Evolutionary conservation across 208 protist species (phyloP).

Genomic region (Trypanosoma melophagium): DNA sequence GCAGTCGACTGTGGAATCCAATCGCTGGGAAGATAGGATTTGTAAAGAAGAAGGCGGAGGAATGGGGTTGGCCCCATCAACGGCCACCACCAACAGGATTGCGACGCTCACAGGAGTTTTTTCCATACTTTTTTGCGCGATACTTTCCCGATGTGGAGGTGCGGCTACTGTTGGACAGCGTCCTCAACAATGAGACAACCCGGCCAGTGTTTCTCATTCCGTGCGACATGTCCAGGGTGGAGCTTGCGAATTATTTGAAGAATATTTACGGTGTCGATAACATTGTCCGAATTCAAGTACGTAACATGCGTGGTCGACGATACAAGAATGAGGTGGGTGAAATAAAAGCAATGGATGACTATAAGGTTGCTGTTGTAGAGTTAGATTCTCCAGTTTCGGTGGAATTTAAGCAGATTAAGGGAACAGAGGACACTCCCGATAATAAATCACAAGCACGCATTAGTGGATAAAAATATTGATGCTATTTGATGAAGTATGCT

Average conservation of each 20-base stretch:
- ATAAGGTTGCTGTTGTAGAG: slow-evolving; percentile 81
- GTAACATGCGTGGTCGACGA: slow-evolving; percentile 67
- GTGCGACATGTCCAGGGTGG: slow-evolving; percentile 81
- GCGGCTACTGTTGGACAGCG: slow-evolving; percentile 78
- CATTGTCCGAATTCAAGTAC: slow-evolving; percentile 62
- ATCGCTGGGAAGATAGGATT: slow-evolving; percentile 85
- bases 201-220: slow-evolving; percentile 80
- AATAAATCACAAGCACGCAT: slow-evolving; percentile 72
- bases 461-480: slow-evolving; percentile 28
- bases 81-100: slow-evolving; percentile 79
- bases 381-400: slow-evolving; percentile 80
- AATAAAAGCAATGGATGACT: slow-evolving; percentile 76
- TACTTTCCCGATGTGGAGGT: slow-evolving; percentile 87
- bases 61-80: slow-evolving; percentile 76
- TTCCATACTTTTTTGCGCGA: slow-evolving; percentile 74
- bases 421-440: slow-evolving; percentile 82
- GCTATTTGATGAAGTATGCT: neutral
- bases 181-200: slow-evolving; percentile 86
- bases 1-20: slow-evolving; percentile 79
- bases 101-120: slow-evolving; percentile 72
- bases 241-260: slow-evolving; percentile 84
- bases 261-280: slow-evolving; percentile 88
- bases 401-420: slow-evolving; percentile 89
- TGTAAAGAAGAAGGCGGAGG: slow-evolving; percentile 74
- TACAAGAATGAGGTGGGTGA: slow-evolving; percentile 89